Evolutionary conservation across 1,284 basidiomycete species (phyloP).

Genomic region (Cutaneotrichosporon sp.): DNA sequence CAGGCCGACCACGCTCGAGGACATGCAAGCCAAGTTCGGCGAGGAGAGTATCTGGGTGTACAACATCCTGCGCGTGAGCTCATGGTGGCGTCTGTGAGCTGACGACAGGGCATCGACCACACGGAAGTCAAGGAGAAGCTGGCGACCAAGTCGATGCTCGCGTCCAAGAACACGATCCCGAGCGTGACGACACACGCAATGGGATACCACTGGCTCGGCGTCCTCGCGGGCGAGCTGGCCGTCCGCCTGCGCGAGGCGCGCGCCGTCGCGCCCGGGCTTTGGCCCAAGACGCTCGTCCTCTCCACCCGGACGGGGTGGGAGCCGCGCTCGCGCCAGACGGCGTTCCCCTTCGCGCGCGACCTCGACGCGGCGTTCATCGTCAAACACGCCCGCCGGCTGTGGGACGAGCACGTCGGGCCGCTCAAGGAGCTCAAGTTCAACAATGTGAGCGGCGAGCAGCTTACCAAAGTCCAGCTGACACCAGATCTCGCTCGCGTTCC

Average conservation of each 20-base stretch:
- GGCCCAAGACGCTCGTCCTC: conserved; percentile 89
- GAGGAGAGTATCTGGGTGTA: conserved; percentile 79
- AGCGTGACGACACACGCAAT: conserved; percentile 71
- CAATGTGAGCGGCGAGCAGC: conserved; percentile 54
- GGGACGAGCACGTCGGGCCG: conserved; percentile 76
- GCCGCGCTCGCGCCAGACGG: conserved; percentile 72
- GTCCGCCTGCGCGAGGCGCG: conserved; percentile 82
- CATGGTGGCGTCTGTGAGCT: too few species aligned
- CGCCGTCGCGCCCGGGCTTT: conserved; percentile 69
- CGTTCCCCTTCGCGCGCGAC: conserved; percentile 76
- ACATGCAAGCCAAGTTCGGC: conserved; percentile 59
- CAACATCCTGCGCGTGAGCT: conserved; percentile 62
- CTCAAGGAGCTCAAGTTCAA: conserved; percentile 65
- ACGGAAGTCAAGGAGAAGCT: conserved; percentile 90
- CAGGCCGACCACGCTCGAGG: conserved; percentile 55
- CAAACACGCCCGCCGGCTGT: conserved; percentile 75
- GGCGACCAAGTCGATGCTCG: conserved; percentile 85
- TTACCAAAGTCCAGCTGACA: too few species aligned
- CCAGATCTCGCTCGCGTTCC: conserved; percentile 71
- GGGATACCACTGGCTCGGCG: conserved; percentile 84
- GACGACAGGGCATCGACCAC: conserved; percentile 78
- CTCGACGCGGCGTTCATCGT: conserved; percentile 76
- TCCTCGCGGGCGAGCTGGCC: conserved; percentile 85
- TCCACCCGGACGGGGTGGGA: conserved; percentile 57
- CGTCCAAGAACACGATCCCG: conserved; percentile 83